phyloP scores from a whole-genome alignment of 2,329 filamentous ascomycete genomes.

The Tolypocladium cylindrosporum region DNA sequence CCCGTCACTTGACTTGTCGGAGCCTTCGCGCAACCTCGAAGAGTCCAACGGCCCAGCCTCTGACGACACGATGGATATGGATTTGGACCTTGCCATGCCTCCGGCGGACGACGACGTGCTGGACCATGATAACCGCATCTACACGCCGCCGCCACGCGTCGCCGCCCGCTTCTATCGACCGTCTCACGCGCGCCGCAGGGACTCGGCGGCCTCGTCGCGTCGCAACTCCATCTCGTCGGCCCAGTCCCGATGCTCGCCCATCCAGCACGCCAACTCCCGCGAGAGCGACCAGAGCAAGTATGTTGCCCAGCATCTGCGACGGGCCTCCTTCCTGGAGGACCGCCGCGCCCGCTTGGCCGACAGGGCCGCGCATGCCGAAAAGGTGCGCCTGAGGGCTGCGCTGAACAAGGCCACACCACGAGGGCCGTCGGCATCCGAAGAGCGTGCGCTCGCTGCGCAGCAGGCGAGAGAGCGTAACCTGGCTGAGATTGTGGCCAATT shows the following conservation, averaged over 20 bases:
- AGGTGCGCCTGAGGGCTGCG: slow-evolving; percentile 67
- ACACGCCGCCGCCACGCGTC: slow-evolving; percentile 64
- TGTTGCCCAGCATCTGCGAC: slow-evolving; percentile 68
- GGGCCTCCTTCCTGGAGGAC: slow-evolving; percentile 71
- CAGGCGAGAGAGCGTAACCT: slow-evolving; percentile 71
- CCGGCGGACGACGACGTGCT: slow-evolving; percentile 25
- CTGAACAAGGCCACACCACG: slow-evolving; percentile 59
- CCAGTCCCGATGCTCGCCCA: slow-evolving; percentile 58
- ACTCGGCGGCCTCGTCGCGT: slow-evolving; percentile 68
- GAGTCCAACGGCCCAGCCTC: slow-evolving; percentile 20
- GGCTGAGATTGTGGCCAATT: slow-evolving; percentile 70
- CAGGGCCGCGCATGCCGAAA: slow-evolving; percentile 72
- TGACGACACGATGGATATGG: slow-evolving; percentile 19
- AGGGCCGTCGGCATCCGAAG: slow-evolving; percentile 58
- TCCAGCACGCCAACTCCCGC: slow-evolving; percentile 39
- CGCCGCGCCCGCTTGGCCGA: slow-evolving; percentile 72
- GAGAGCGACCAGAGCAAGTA: slow-evolving; percentile 63
- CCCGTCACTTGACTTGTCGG: slow-evolving; percentile 28
- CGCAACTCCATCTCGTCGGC: slow-evolving; percentile 71
- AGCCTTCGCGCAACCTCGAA: slow-evolving; percentile 29
- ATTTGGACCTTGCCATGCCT: slow-evolving; percentile 28
- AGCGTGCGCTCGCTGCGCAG: slow-evolving; percentile 66
- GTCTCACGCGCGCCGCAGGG: slow-evolving; percentile 57
- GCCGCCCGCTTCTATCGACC: slow-evolving; percentile 69
- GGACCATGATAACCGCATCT: slow-evolving; percentile 24